Conservation (phyloP, 2,329 filamentous ascomycete species). For the Aspergillus floridensis region DNA sequence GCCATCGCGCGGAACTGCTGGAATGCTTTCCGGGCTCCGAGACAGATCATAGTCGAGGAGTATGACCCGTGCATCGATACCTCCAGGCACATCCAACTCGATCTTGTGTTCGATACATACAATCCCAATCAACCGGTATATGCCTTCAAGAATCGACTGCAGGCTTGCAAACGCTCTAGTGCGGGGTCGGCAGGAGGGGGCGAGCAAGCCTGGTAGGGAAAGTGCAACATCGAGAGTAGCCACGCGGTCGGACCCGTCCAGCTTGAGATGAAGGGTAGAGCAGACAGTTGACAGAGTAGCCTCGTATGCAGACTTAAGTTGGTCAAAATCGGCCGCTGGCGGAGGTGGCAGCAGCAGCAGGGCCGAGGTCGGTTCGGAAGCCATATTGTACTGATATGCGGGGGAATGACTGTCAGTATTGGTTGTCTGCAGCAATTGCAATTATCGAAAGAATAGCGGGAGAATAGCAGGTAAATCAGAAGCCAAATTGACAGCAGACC, state of each 20-base stretch:
- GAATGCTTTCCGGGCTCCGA: conserved; percentile 22
- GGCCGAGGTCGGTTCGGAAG: conserved; percentile 27
- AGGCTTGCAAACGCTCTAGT: conserved; percentile 63
- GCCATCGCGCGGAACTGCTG: conserved; percentile 35
- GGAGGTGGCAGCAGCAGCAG: conserved; percentile 65
- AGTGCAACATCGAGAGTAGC: conserved; percentile 60
- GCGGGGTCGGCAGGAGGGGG: conserved; percentile 50
- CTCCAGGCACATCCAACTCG: conserved; percentile 64
- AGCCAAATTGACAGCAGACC: not conserved
- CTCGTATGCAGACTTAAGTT: conserved; percentile 60
- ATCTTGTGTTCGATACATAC: conserved; percentile 65
- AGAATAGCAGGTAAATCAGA: not conserved
- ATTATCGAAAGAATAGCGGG: not conserved
- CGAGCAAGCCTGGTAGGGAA: conserved; percentile 60
- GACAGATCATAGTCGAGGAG: conserved; percentile 62
- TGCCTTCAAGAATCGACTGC: conserved; percentile 69
- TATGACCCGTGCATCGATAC: conserved; percentile 73
- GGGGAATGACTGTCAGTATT: not conserved
- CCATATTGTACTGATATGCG: conserved; percentile 22
- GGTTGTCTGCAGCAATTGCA: not conserved
- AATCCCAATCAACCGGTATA: conserved; percentile 75
- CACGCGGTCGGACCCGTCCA: conserved; percentile 31
- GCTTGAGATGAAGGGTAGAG: conserved; percentile 44
- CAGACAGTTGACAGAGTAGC: conserved; percentile 58
- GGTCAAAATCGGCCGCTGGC: conserved; percentile 50